Base-by-base conservation (phyloP, 345 rosid species). In the Pistacia atlantica region DNA sequence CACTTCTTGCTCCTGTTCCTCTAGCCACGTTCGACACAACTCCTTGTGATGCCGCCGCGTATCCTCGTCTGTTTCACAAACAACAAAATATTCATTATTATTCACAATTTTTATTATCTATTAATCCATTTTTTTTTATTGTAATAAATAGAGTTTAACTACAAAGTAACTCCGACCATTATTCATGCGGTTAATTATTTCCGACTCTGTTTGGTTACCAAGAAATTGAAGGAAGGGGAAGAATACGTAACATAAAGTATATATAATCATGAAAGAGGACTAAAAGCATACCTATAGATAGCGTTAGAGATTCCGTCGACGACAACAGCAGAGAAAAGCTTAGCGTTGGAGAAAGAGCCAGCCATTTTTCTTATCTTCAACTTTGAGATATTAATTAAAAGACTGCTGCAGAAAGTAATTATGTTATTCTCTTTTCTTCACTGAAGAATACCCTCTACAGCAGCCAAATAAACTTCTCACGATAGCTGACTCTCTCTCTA, bases 331-430 rank as follows among this genome's bases (percentile, higher is more conserved):
- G 89, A 88, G 82, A 86, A 65, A 74, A 86, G 68, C 85, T 76
- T 88, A 42, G 80, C 87, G 81, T 60, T 82, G 45, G 85, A 79
- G 82, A 82, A 48, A 65, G 89, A 88, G 66, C 84, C 84, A 76
- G 91, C 87, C 91, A 88, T 88, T 72, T 72, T 76, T 42, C 16
- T 63, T 42, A 14, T 57, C 2, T 64, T 54, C 17, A 37, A 74
- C n/a, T 54, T 45, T 11, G 33, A 51, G 61, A 76, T 58, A 48
- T 65, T n/a, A 38, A 8, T 10, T 37, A 33, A 28, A 48, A 46
- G 22, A 78, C 82, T 72, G 66, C 71, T 60, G 79, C 25, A 51
- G 81, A 82, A 67, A 74, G 57, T 37, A 37, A 46, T 31, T 8
- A 14, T 20, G 31, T 73, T 49, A 9, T 14, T 18, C 38, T 56